Evolutionary conservation across 306 rosid species (phyloP).

Genomic region (Boehmeria nivea): DNA sequence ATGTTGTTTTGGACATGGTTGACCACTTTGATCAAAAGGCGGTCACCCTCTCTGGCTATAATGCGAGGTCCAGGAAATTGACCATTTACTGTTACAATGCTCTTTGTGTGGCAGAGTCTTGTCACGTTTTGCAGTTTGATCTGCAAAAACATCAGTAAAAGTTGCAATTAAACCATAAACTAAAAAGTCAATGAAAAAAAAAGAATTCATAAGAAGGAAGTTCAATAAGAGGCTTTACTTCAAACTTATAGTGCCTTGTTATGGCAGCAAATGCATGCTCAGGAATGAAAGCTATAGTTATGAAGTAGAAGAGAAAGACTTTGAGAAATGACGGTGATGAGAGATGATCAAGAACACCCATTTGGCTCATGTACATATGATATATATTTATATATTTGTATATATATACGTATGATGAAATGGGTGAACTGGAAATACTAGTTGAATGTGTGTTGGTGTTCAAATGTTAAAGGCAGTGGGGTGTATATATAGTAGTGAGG

Average conservation of each 20-base stretch:
- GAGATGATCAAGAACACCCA: too few species aligned
- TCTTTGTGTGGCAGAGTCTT: slow-evolving; percentile 54
- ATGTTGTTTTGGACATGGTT: slow-evolving; percentile 49
- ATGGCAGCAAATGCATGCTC: slow-evolving; percentile 36
- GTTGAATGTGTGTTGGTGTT: slow-evolving; percentile 1
- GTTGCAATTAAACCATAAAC: not conserved
- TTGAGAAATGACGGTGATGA: too few species aligned
- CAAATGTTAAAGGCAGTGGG: slow-evolving; percentile 3
- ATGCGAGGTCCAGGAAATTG: slow-evolving; percentile 71
- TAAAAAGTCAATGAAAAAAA: not conserved
- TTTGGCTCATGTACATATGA: slow-evolving; percentile 5
- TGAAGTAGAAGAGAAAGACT: slow-evolving; percentile 24
- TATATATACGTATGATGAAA: not conserved
- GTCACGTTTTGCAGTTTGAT: slow-evolving; percentile 48
- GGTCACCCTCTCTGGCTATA: slow-evolving; percentile 66
- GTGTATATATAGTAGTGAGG: slow-evolving; percentile 21
- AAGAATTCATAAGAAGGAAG: not conserved
- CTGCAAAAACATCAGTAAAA: slow-evolving; percentile 20
- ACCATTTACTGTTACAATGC: slow-evolving; percentile 64
- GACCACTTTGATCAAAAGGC: slow-evolving; percentile 44
- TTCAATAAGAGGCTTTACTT: slow-evolving; percentile 25
- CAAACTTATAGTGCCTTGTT: slow-evolving; percentile 58
- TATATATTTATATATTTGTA: not conserved
- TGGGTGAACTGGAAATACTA: not conserved
- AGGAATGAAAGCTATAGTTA: slow-evolving; percentile 20